These are phyloP conservation scores for Pyrus bretschneideri DNA, from an alignment of 306 rosid genomes.

Conservation along the genomic window DNA sequence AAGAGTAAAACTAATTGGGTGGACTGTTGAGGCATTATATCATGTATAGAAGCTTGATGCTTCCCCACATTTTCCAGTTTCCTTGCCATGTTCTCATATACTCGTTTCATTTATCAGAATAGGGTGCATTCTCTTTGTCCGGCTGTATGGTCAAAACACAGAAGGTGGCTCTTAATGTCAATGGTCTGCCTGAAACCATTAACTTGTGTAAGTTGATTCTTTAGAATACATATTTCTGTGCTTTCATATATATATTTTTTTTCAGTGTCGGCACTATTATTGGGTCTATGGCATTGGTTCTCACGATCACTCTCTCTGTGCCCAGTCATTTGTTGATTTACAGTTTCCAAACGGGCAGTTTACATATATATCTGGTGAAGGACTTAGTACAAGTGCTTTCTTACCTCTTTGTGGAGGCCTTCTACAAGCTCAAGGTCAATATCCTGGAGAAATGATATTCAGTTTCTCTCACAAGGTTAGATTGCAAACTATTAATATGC, in stretches of 20 bases:
- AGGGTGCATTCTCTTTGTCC: slow-evolving; percentile 98
- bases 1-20: neutral
- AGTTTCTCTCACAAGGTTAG: slow-evolving; percentile 95
- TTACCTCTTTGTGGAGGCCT: slow-evolving; percentile 88
- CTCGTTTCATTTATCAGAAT: slow-evolving; percentile 49
- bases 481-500: slow-evolving; percentile 6
- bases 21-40: neutral
- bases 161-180: slow-evolving; percentile 95
- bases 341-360: slow-evolving; percentile 97
- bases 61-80: neutral
- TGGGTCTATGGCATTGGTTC: slow-evolving; percentile 6
- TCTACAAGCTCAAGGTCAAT: slow-evolving; percentile 97
- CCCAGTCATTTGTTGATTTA: slow-evolving; percentile 91
- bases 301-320: slow-evolving; percentile 4
- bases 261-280: neutral
- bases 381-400: slow-evolving; percentile 82
- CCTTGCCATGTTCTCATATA: slow-evolving; percentile 10
- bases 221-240: slow-evolving; percentile 1
- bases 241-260: neutral
- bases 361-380: slow-evolving; percentile 93
- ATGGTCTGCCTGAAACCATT: slow-evolving; percentile 90
- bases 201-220: slow-evolving; percentile 78
- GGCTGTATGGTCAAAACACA: slow-evolving; percentile 96
- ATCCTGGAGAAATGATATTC: slow-evolving; percentile 98
- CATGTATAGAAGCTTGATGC: slow-evolving; percentile 11